Base-by-base conservation (phyloP, 352 stramenopile genomes). In the Phytophthora tentaculata region DNA sequence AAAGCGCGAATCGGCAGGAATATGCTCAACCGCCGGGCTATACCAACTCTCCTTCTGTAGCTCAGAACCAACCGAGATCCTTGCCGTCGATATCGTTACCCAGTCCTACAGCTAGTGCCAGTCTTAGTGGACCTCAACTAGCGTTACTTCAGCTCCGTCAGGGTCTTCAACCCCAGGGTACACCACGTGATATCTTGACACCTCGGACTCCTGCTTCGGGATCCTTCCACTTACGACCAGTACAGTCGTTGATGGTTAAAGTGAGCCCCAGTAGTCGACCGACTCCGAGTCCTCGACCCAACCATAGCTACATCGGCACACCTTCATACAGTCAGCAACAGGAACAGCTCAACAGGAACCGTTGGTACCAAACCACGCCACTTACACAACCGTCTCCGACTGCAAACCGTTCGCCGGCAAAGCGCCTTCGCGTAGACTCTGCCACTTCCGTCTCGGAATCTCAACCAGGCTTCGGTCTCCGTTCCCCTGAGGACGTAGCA, bases 221-320 rank as follows among this genome's bases (percentile, higher is more conserved):
- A 3, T 70, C 71, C 19, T 89, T 86, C 61, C 73, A 85, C 19
- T 49, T 89, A 26, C 71, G 80, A 24, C 74, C 80, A 5, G 66
- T 89, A 19, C 77, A 86, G 61, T 84, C 80, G 19, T 49, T 79
- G 0, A 70, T 79, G 63, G 60, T 47, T 45, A 79, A 74, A 58
- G 13, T 61, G 22, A 79, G 71, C 5, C 71, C 71, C 23, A 64
- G 44, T n/a, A 68, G 32, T 44, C 71, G 72, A 44, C 72, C 63
- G 3, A 66, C 43, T 6, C 63, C 72, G 39, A 79, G 72, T 71
- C 64, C 72, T 5, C 60, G 68, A 57, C 55, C 56, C 10, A 69
- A 47, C 13, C 55, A 58, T 47, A 64, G n/a, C 17, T 79, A 67
- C 47, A 60, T 71, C 35, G 49, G 50, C 48, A 74, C 68, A 9